These are phyloP conservation scores for Puccinia polysora DNA, from an alignment of 1,284 basidiomycete species.

Conservation along the genomic window DNA sequence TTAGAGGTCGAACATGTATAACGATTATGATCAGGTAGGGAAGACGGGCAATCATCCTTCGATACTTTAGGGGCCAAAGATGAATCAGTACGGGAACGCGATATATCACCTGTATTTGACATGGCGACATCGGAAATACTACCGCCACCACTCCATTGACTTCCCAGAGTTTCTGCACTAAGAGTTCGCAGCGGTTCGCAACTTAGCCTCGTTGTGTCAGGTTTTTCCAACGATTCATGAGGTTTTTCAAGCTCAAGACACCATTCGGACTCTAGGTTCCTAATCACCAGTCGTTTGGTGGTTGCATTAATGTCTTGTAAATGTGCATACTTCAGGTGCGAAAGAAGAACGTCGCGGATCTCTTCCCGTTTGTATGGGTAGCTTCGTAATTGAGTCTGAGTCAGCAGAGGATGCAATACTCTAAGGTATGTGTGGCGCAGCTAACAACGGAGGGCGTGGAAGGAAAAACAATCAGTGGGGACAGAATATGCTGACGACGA, in stretches of 20 bases:
- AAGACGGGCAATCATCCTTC: background rate
- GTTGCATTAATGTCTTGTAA: constrained; percentile 79
- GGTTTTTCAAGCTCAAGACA: constrained; percentile 56
- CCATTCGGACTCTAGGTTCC: constrained; percentile 83
- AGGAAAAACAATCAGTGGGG: constrained; percentile 2
- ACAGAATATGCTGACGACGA: background rate
- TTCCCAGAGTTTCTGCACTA: constrained; percentile 20
- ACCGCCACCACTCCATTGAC: constrained; percentile 23
- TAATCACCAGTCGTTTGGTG: constrained; percentile 82
- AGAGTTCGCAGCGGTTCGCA: constrained; percentile 8
- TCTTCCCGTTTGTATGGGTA: constrained; percentile 84
- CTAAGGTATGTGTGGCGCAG: constrained; percentile 94
- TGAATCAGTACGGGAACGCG: background rate
- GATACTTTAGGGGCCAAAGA: background rate
- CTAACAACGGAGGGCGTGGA: constrained; percentile 55
- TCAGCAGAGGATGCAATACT: constrained; percentile 88
- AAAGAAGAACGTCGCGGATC: constrained; percentile 76
- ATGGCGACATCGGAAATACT: constrained; percentile 14
- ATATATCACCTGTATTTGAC: constrained; percentile 5
- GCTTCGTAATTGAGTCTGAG: constrained; percentile 81
- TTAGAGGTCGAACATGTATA: no score
- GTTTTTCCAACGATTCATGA: background rate
- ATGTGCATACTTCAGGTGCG: constrained; percentile 66
- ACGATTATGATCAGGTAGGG: no score
- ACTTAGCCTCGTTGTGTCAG: background rate